A percentile compares a stretch with the other conserved stretches of the same genome.
Conservation (phyloP, 1,284 basidiomycete genomes). For the Ustilago hordei region DNA sequence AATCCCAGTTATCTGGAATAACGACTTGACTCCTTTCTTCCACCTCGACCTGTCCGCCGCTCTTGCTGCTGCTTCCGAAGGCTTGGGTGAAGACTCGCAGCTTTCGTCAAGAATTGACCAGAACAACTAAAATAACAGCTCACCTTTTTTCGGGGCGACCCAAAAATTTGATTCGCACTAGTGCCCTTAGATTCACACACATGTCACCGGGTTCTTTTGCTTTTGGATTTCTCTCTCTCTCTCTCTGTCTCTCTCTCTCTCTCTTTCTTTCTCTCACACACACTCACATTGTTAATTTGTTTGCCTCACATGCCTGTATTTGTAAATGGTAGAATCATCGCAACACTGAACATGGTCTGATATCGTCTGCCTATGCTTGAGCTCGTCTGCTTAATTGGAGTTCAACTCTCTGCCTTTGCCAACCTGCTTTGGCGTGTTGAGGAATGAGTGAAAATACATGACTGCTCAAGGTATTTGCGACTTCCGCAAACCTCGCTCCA, state of each 20-base stretch:
- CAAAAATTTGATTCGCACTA: neutral
- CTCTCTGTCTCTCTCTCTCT: neutral
- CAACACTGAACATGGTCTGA: too few species aligned
- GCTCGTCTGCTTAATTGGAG: too few species aligned
- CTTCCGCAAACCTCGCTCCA: too few species aligned
- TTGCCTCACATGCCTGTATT: conserved; percentile 13
- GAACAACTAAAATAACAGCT: neutral
- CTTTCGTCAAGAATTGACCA: conserved; percentile 28
- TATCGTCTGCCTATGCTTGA: too few species aligned
- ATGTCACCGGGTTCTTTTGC: conserved; percentile 1
- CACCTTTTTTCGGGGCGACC: neutral
- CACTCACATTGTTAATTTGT: neutral
- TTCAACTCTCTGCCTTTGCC: too few species aligned
- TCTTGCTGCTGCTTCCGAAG: conserved; percentile 75
- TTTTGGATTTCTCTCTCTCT: neutral
- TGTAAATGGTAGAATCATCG: conserved; percentile 6
- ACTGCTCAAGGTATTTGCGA: too few species aligned
- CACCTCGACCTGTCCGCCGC: conserved; percentile 83
- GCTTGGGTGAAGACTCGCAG: conserved; percentile 28
- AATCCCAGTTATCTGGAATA: conserved; percentile 69
- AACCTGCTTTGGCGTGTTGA: too few species aligned
- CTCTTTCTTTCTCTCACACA: neutral
- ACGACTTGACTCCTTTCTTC: conserved; percentile 80
- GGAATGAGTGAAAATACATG: too few species aligned
- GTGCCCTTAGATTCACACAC: neutral